Conservation (phyloP, 441 rosid species). For the Erysimum cheiri region DNA sequence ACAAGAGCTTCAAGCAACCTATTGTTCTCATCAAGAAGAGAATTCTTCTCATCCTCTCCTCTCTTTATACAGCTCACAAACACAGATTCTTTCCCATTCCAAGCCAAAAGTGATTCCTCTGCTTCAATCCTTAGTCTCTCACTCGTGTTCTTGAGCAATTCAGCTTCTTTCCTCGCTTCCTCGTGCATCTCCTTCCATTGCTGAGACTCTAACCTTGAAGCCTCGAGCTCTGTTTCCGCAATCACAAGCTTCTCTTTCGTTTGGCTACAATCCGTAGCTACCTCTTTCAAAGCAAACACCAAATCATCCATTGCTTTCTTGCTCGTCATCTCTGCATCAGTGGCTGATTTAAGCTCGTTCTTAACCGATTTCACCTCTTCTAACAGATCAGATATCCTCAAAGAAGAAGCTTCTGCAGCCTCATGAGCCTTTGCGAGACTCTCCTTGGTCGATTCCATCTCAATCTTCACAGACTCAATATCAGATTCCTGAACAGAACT, state of each 20-base stretch:
- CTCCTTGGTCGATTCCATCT: conserved; percentile 44
- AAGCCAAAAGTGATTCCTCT: conserved; percentile 76
- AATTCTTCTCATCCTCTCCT: conserved; percentile 75
- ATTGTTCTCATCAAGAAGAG: conserved; percentile 54
- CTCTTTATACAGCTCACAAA: conserved; percentile 68
- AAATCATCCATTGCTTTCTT: conserved; percentile 90
- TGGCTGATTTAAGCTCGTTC: conserved; percentile 57
- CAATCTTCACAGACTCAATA: conserved; percentile 38
- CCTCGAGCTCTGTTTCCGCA: conserved; percentile 55
- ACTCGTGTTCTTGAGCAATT: conserved; percentile 55
- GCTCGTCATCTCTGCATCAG: conserved; percentile 72
- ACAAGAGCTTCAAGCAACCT: conserved; percentile 54
- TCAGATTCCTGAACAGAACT: conserved; percentile 35
- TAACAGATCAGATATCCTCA: conserved; percentile 38
- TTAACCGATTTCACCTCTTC: conserved; percentile 53
- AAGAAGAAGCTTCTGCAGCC: conserved; percentile 44
- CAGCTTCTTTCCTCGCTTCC: conserved; percentile 64
- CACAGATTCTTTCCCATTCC: conserved; percentile 79
- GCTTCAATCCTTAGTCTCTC: conserved; percentile 81
- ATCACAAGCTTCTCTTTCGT: conserved; percentile 57
- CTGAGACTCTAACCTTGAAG: conserved; percentile 44
- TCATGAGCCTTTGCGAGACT: conserved; percentile 46
- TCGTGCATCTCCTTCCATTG: conserved; percentile 49
- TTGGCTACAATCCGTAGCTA: conserved; percentile 60
- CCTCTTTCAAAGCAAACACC: conserved; percentile 80